A percentile compares a stretch with the other conserved stretches of the same genome.
Conservation (phyloP, 2,329 filamentous ascomycete genomes). For the Colletotrichum somersetense region DNA sequence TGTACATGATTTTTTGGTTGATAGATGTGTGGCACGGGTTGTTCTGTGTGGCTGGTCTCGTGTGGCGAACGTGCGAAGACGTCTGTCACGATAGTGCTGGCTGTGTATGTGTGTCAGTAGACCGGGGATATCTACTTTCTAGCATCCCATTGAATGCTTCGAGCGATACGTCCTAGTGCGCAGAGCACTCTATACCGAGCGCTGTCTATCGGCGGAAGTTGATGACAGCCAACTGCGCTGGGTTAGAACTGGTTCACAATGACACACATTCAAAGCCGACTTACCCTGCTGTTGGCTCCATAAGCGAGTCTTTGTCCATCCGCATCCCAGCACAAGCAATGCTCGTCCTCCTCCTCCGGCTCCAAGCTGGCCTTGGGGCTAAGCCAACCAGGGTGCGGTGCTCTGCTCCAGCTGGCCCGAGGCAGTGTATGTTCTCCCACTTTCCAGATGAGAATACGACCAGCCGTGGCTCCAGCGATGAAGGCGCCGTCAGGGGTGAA, state of each 20-base stretch:
- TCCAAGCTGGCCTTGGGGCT: conserved; percentile 67
- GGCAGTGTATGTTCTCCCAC: conserved; percentile 70
- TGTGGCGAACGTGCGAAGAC: background rate
- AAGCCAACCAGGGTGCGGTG: conserved; percentile 68
- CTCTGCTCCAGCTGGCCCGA: conserved; percentile 70
- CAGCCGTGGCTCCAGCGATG: conserved; percentile 71
- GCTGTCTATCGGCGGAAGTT: conserved; percentile 59
- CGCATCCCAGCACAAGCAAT: conserved; percentile 73
- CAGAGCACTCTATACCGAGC: background rate
- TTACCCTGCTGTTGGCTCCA: conserved; percentile 72
- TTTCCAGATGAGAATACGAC: conserved; percentile 74
- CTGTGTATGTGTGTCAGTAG: background rate
- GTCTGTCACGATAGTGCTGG: background rate
- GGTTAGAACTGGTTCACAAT: conserved; percentile 10
- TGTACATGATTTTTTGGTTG: conserved; percentile 15
- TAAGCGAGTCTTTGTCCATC: conserved; percentile 73
- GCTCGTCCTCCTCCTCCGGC: conserved; percentile 70
- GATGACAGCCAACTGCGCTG: conserved; percentile 62
- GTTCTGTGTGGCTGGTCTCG: background rate
- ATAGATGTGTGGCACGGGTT: conserved; percentile 6
- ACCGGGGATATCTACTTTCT: conserved; percentile 3
- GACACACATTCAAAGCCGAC: conserved; percentile 47
- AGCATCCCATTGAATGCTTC: conserved; percentile 9
- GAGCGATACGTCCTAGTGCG: background rate
- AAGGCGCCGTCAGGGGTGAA: conserved; percentile 75